phyloP scores from a whole-genome alignment of 371 early-diverging fungal genomes.

The Syncephalastrum monosporum region DNA sequence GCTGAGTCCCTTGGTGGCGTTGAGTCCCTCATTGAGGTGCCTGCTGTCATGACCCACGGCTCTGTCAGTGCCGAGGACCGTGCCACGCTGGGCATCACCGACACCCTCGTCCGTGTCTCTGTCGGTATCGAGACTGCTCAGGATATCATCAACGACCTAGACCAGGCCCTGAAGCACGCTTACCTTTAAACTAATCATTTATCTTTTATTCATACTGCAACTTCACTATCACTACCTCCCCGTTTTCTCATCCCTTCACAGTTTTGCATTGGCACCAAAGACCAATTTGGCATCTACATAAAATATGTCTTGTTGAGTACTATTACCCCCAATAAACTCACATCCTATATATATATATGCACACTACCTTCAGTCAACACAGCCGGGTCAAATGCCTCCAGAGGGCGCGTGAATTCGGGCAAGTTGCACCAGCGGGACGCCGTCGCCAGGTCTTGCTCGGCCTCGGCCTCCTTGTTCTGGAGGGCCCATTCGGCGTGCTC shows the following conservation, averaged over 20 bases:
- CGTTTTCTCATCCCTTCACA: conserved; percentile 12
- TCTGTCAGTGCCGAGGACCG: conserved; percentile 76
- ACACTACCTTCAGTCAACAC: not conserved
- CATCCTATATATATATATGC: not conserved
- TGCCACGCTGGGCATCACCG: conserved; percentile 77
- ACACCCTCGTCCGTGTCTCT: conserved; percentile 78
- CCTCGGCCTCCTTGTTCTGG: conserved; percentile 17
- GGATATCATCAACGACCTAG: conserved; percentile 74
- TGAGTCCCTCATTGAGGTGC: conserved; percentile 81
- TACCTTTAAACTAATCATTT: conserved; percentile 11
- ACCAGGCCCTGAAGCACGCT: conserved; percentile 55
- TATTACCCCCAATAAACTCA: too few relatives aligned
- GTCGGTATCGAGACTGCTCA: conserved; percentile 83
- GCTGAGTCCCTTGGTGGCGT: conserved; percentile 90
- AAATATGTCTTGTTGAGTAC: too few relatives aligned
- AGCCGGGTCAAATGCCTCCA: not conserved
- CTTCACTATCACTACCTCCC: too few relatives aligned
- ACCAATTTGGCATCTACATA: conserved; percentile 34
- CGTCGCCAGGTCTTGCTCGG: conserved; percentile 23
- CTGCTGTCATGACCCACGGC: conserved; percentile 88
- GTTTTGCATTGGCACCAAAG: conserved; percentile 34
- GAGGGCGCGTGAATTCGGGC: not conserved
- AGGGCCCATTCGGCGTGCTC: conserved; percentile 54
- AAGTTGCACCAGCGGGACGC: conserved; percentile 28
- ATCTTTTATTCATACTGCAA: too few relatives aligned